Conservation (phyloP, 306 rosid species). For the Acacia confusa region DNA sequence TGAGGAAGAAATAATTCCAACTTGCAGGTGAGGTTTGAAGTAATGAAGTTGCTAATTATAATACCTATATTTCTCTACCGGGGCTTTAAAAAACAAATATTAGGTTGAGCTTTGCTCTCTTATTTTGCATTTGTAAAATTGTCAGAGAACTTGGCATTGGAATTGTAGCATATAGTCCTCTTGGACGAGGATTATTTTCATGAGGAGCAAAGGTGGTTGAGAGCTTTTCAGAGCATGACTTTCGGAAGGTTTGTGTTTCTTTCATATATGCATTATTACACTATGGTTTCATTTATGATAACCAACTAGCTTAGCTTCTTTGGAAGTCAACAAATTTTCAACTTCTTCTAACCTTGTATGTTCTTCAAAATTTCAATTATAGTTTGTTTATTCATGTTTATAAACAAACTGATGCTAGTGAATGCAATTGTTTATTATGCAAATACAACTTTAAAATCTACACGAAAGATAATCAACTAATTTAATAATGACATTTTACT, state of each 20-base stretch:
- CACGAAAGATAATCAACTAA: not conserved
- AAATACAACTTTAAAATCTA: not conserved
- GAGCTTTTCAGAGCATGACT: slow-evolving; percentile 29
- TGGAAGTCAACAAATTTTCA: not conserved
- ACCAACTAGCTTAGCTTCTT: not conserved
- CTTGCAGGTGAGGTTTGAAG: slow-evolving; percentile 43
- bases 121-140: not conserved
- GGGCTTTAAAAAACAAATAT: not conserved
- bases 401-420: not conserved
- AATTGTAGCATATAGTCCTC: slow-evolving; percentile 67
- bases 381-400: not conserved
- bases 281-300: not conserved
- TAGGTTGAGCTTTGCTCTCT: not conserved
- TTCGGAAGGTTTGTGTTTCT: slow-evolving; percentile 44
- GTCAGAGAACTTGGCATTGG: slow-evolving; percentile 62
- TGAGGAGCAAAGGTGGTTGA: slow-evolving; percentile 42
- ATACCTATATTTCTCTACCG: not conserved
- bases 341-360: not conserved
- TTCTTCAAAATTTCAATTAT: not conserved
- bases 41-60: not conserved
- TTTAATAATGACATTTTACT: not conserved
- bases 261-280: not conserved
- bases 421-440: not conserved
- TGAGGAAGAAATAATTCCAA: slow-evolving; percentile 58
- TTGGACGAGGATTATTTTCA: slow-evolving; percentile 65